Base-by-base conservation (phyloP, 257 asterid species). In the Scutellaria barbata region DNA sequence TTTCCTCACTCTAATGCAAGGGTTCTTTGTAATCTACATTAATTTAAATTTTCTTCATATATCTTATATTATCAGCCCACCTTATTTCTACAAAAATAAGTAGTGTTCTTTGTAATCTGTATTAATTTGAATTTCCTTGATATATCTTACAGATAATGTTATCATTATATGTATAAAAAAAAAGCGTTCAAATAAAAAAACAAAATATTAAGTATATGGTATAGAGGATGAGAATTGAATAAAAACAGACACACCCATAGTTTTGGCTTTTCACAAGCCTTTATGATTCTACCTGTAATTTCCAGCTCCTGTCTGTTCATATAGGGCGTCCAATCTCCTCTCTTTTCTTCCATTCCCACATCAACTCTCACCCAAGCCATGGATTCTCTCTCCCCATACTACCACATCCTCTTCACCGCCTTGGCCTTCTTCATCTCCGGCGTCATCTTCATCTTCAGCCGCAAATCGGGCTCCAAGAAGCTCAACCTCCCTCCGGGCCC, bases 401-500 rank as follows among this genome's bases (percentile, higher is more conserved):
- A 75, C 79, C 85, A 85, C 71, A 48, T 85, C 54, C 47, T 89
- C 45, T 86, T 89, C 89, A 76, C 99, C 1, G 89, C 92, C 13
- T 17, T 81, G 0, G 88, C 90, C 10, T 75, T 89, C 69, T 11
- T 83, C n/a, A 0, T 85, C 11, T 87, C 90, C 1, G 72, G 52
- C 61, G 59, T 87, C n/a, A 65, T 93, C 62, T 81, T 88, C 81
- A 8, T 80, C n/a, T 11, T 84, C 3, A 50, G 89, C 7, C 74
- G 72, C n/a, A 87, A 85, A 42, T 40, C 88, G 5, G 77, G 77
- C 72, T 75, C 84, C 40, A 89, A 80, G 55, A 84, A 79, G 51
- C 84, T 78, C 40, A 87, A 84, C 35, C 90, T 94, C 1, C 99
- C 98, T 20, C 98, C 98, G 5, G 98, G 98, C 3, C 99, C 99